Evolutionary conservation across 495 filamentous ascomycete genomes (phyloP).

Genomic region (Lichenothelia convexa): DNA sequence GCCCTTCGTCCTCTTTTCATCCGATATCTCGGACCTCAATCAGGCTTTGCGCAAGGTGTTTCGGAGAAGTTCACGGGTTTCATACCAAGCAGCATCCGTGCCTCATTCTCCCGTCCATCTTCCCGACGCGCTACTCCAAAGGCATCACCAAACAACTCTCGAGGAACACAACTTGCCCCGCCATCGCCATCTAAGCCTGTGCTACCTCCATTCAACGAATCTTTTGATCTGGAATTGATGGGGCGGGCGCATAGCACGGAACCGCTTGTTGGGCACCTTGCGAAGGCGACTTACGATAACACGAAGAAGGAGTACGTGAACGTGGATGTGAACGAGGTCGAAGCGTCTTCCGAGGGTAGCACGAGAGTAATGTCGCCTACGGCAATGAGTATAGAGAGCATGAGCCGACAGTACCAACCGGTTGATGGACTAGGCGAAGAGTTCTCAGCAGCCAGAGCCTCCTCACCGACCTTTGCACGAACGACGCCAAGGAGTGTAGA

Average conservation of each 20-base stretch:
- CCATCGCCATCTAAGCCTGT: not conserved
- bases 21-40: not conserved
- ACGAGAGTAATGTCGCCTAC: too few relatives aligned
- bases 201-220: not conserved
- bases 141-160: too few relatives aligned
- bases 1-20: constrained; percentile 1
- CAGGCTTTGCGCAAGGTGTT: not conserved
- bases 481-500: too few relatives aligned
- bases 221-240: not conserved
- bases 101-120: not conserved
- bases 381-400: too few relatives aligned
- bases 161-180: not conserved
- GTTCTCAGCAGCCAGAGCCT: too few relatives aligned
- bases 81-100: too few relatives aligned
- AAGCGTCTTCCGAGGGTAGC: too few relatives aligned
- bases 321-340: too few relatives aligned
- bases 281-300: not conserved
- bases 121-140: not conserved
- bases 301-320: not conserved
- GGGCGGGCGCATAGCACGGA: not conserved
- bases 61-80: not conserved
- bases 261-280: not conserved
- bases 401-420: too few relatives aligned
- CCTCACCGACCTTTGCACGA: too few relatives aligned
- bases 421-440: too few relatives aligned